Percentiles rank a stretch among this genome's conserved stretches.
Conservation (phyloP, 352 stramenopile species). For the Phytophthora hibernalis region DNA sequence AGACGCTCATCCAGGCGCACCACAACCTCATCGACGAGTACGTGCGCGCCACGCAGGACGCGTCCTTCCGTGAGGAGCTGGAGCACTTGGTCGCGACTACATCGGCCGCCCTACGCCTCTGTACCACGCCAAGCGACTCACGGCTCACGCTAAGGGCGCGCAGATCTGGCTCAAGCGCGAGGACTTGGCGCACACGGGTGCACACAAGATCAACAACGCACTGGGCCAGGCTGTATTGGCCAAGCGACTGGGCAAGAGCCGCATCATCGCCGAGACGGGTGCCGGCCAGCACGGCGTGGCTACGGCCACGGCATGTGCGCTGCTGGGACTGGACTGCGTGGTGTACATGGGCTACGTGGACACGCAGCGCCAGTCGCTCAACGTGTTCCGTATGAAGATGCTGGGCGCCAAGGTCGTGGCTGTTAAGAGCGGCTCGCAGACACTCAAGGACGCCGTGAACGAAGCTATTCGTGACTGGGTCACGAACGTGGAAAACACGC, state of each 20-base stretch:
- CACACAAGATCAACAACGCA: constrained; percentile 99
- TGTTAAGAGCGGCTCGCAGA: constrained; percentile 96
- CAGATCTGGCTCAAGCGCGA: constrained; percentile 99
- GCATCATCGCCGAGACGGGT: constrained; percentile 99
- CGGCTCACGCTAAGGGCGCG: constrained; percentile 90
- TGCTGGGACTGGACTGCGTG: constrained; percentile 96
- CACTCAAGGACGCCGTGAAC: constrained; percentile 99
- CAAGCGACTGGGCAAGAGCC: constrained; percentile 96
- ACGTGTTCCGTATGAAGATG: constrained; percentile 99
- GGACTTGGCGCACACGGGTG: constrained; percentile 97
- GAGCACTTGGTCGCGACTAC: constrained; percentile 95
- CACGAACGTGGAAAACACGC: constrained; percentile 97
- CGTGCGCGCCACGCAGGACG: constrained; percentile 94
- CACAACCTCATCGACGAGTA: constrained; percentile 96
- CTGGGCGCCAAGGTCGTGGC: constrained; percentile 98
- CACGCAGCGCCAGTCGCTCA: constrained; percentile 97
- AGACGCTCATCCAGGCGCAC: constrained; percentile 97
- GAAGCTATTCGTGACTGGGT: constrained; percentile 99
- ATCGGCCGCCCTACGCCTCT: constrained; percentile 95
- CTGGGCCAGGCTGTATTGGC: constrained; percentile 96
- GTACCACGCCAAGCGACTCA: constrained; percentile 97
- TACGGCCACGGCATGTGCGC: constrained; percentile 96
- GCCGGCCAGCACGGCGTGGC: constrained; percentile 98
- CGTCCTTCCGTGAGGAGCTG: constrained; percentile 94
- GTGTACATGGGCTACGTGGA: constrained; percentile 99